phyloP scores from a whole-genome alignment of 2,329 filamentous ascomycete species.

The Lasiodiplodia citricola region DNA sequence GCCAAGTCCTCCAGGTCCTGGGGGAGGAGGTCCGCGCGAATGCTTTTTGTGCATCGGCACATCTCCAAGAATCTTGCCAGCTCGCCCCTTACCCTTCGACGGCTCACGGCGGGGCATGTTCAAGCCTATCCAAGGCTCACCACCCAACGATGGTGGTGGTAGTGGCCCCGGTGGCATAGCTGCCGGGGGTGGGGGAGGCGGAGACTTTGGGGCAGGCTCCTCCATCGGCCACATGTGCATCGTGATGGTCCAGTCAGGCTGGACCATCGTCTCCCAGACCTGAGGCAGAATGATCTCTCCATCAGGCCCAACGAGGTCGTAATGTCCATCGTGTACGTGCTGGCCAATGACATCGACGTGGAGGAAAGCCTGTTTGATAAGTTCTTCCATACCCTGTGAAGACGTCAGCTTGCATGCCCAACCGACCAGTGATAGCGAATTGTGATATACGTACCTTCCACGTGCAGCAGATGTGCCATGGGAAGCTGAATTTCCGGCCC shows the following conservation, averaged over 20 bases:
- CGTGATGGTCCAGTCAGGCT: slow-evolving; percentile 55
- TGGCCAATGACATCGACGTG: slow-evolving; percentile 53
- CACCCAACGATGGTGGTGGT: neutral
- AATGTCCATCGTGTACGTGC: slow-evolving; percentile 53
- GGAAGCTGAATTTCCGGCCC: slow-evolving; percentile 90
- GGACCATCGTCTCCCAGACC: slow-evolving; percentile 54
- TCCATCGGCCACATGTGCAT: slow-evolving; percentile 58
- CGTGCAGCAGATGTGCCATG: slow-evolving; percentile 81
- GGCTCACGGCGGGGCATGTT: slow-evolving; percentile 13
- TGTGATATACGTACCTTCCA: slow-evolving; percentile 69
- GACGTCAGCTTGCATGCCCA: neutral
- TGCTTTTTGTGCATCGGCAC: slow-evolving; percentile 28
- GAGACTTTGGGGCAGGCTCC: slow-evolving; percentile 34
- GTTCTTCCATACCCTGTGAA: slow-evolving; percentile 52
- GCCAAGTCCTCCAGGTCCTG: slow-evolving; percentile 13
- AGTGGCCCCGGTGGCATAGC: neutral
- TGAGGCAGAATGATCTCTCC: slow-evolving; percentile 56
- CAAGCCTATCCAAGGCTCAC: slow-evolving; percentile 20
- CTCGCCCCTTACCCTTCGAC: slow-evolving; percentile 20
- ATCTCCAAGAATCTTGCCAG: slow-evolving; percentile 8
- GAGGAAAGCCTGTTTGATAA: slow-evolving; percentile 57
- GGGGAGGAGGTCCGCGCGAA: slow-evolving; percentile 15
- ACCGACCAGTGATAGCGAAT: neutral
- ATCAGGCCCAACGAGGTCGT: slow-evolving; percentile 55
- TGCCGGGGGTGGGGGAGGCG: slow-evolving; percentile 15